Percentiles rank a stretch among this genome's conserved stretches.
These are phyloP conservation scores for Phytophthora kernoviae DNA, from an alignment of 352 stramenopile genomes.

Conservation along the genomic window DNA sequence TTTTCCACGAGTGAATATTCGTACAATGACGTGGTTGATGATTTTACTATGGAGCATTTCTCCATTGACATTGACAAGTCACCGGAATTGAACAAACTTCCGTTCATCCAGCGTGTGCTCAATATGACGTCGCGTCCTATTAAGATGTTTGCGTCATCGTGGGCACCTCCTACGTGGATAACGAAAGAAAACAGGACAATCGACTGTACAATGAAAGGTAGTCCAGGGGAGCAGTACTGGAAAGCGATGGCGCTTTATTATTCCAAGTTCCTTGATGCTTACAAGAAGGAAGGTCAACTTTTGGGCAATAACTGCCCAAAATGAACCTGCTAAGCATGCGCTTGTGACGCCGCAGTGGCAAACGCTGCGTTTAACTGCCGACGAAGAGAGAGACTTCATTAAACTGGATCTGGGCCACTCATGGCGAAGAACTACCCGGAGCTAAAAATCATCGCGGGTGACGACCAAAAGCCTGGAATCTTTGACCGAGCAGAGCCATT, in stretches of 20 bases:
- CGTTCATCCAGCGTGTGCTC: conserved; percentile 35
- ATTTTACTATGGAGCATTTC: conserved; percentile 52
- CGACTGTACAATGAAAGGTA: conserved; percentile 37
- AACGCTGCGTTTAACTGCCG: conserved; percentile 28
- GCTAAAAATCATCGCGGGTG: conserved; percentile 65
- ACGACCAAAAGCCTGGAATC: conserved; percentile 69
- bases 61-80: conserved; percentile 60
- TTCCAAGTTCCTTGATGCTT: conserved; percentile 69
- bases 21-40: conserved; percentile 31
- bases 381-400: conserved; percentile 49
- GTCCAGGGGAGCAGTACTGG: conserved; percentile 40
- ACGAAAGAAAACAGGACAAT: conserved; percentile 50
- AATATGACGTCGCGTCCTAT: conserved; percentile 29
- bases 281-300: conserved; percentile 55
- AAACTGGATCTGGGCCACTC: conserved; percentile 61
- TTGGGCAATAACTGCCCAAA: conserved; percentile 70
- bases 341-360: conserved; percentile 38
- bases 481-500: conserved; percentile 35
- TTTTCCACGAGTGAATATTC: conserved; percentile 58
- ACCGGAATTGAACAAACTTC: conserved; percentile 28
- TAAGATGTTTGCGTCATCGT: conserved; percentile 62
- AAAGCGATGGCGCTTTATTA: conserved; percentile 69
- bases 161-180: conserved; percentile 78
- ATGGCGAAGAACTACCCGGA: conserved; percentile 60
- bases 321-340: conserved; percentile 52